These are phyloP conservation scores for Aspergillus ochraceus DNA, from an alignment of 2,329 filamentous ascomycete genomes.

Conservation along the genomic window DNA sequence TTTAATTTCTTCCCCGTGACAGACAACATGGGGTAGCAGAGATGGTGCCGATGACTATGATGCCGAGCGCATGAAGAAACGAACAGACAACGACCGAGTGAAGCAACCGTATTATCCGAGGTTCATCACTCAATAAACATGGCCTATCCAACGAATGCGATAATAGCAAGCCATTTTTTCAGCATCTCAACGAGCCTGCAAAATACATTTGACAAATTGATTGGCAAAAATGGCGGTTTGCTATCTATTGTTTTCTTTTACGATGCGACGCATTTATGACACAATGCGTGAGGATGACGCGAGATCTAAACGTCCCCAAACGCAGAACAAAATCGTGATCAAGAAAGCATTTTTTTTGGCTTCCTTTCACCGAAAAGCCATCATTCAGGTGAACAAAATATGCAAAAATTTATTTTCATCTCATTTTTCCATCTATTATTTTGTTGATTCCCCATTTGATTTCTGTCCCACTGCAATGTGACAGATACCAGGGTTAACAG, in stretches of 20 bases:
- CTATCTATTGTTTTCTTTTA: slow-evolving; percentile 10
- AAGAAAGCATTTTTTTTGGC: neutral
- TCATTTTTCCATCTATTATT: neutral
- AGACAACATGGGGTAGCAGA: slow-evolving; percentile 96
- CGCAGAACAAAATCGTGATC: too few relatives aligned
- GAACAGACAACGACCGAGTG: slow-evolving; percentile 35
- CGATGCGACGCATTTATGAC: neutral
- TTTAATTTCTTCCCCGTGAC: slow-evolving; percentile 6
- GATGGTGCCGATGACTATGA: slow-evolving; percentile 88
- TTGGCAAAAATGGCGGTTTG: neutral
- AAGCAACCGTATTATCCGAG: slow-evolving; percentile 35
- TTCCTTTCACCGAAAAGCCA: neutral
- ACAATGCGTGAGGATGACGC: neutral
- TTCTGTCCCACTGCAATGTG: neutral
- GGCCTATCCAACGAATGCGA: neutral
- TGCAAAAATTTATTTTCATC: neutral
- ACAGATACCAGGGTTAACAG: neutral
- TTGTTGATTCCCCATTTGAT: neutral
- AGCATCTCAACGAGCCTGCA: neutral
- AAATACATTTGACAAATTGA: neutral
- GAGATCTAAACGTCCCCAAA: neutral
- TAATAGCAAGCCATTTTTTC: neutral
- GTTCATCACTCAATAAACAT: slow-evolving; percentile 30
- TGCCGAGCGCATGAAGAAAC: slow-evolving; percentile 62
- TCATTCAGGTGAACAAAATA: neutral